phyloP scores from a whole-genome alignment of 192 early-diverging fungal genomes.

The Backusella psychrophila region DNA sequence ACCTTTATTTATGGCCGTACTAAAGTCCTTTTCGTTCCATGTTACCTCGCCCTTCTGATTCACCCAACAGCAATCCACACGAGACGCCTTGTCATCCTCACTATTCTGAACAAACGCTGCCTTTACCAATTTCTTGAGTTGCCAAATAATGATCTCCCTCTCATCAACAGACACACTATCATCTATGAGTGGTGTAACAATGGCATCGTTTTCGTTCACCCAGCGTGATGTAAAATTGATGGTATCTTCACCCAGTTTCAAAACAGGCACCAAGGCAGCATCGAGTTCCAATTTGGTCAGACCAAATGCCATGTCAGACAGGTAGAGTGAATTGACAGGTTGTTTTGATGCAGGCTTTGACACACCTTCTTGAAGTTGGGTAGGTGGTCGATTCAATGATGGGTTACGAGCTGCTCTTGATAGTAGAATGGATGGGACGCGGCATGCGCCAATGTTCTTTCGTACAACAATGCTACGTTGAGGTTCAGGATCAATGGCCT shows the following conservation, averaged over 20 bases:
- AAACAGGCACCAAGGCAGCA: constrained; percentile 41
- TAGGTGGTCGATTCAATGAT: constrained; percentile 9
- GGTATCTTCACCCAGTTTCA: constrained; percentile 37
- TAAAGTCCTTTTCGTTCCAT: constrained; percentile 33
- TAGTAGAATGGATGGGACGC: constrained; percentile 37
- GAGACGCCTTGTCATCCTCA: constrained; percentile 30
- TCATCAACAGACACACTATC: constrained; percentile 48
- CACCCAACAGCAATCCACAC: constrained; percentile 56
- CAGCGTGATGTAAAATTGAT: constrained; percentile 42
- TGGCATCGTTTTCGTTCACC: constrained; percentile 51
- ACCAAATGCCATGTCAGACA: constrained; percentile 52
- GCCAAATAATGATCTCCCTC: constrained; percentile 44
- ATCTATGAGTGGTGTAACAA: constrained; percentile 42
- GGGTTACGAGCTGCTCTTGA: constrained; percentile 35
- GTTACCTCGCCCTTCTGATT: constrained; percentile 49
- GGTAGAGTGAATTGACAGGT: constrained; percentile 59
- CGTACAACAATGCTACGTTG: constrained; percentile 65
- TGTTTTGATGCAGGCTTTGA: constrained; percentile 14
- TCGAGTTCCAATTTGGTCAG: constrained; percentile 48
- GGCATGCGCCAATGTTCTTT: constrained; percentile 39
- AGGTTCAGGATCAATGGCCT: constrained; percentile 81
- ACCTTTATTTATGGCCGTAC: not conserved
- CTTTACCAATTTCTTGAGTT: constrained; percentile 40
- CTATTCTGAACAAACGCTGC: constrained; percentile 13
- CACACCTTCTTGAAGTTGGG: not conserved